Conservation (phyloP, 352 stramenopile species). For the Phytophthora sp. region DNA sequence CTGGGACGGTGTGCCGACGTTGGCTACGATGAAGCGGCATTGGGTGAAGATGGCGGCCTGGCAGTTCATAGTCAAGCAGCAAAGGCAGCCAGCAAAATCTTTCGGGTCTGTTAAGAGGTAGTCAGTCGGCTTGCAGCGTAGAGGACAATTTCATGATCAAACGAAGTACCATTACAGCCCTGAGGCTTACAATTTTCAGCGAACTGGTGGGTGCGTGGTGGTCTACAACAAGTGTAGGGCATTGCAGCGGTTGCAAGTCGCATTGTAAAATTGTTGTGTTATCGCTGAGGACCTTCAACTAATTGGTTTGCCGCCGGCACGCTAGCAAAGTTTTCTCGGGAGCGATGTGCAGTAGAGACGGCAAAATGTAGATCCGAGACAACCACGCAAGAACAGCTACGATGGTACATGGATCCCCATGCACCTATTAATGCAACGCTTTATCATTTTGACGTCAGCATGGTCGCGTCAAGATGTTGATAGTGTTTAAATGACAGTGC, state of each 20-base stretch:
- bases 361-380: too few relatives aligned
- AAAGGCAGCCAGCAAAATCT: too few relatives aligned
- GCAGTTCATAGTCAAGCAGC: too few relatives aligned
- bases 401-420: too few relatives aligned
- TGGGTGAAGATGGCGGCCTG: slow-evolving; percentile 7
- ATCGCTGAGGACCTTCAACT: too few relatives aligned
- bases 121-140: not conserved
- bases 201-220: not conserved
- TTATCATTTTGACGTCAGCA: too few relatives aligned
- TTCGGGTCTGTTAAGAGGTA: too few relatives aligned
- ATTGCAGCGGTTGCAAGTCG: not conserved
- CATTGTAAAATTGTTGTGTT: not conserved
- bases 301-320: too few relatives aligned
- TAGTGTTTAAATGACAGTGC: too few relatives aligned
- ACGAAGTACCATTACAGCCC: not conserved
- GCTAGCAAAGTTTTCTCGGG: not conserved
- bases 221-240: not conserved
- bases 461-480: too few relatives aligned
- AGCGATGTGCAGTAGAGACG: not conserved
- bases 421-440: too few relatives aligned
- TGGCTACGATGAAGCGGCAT: slow-evolving; percentile 24
- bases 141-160: not conserved
- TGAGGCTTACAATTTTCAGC: not conserved
- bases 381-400: not conserved
- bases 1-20: not conserved